A percentile compares a stretch with the other conserved stretches of the same genome.
Evolutionary conservation across 176 grass and related monocot genomes (phyloP).

Genomic region (Areca catechu): DNA sequence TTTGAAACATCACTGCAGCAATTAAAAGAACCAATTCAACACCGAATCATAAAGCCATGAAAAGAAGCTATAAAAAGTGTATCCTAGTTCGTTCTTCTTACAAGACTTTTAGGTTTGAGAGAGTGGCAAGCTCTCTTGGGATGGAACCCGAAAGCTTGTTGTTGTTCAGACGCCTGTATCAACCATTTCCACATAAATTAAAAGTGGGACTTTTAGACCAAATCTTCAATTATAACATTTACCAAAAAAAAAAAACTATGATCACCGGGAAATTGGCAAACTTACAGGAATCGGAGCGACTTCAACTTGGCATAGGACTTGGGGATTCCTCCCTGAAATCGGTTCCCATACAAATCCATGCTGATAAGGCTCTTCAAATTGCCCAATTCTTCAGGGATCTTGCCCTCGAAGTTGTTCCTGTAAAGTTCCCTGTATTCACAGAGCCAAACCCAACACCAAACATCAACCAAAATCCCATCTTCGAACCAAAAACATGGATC

Average conservation of each 20-base stretch:
- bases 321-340: slow-evolving; percentile 58
- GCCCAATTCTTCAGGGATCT: slow-evolving; percentile 75
- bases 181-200: neutral
- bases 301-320: slow-evolving; percentile 75
- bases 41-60: neutral
- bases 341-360: slow-evolving; percentile 88
- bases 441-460: neutral
- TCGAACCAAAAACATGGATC: neutral
- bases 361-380: slow-evolving; percentile 88
- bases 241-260: too few species aligned
- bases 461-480: slow-evolving; percentile 10
- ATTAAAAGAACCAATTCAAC: neutral
- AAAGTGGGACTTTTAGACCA: too few species aligned
- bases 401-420: slow-evolving; percentile 60
- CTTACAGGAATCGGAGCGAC: slow-evolving; percentile 88
- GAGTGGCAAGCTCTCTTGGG: slow-evolving; percentile 73
- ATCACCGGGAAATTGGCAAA: neutral
- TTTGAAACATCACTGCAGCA: slow-evolving; percentile 65
- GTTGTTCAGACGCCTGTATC: slow-evolving; percentile 68
- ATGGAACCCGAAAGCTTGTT: slow-evolving; percentile 84
- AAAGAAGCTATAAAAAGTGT: too few species aligned
- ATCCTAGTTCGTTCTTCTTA: slow-evolving; percentile 20
- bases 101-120: slow-evolving; percentile 91
- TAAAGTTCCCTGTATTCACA: slow-evolving; percentile 60
- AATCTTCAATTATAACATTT: too few species aligned